Conservation (phyloP, 306 rosid genomes). For the Rosa lucieae region DNA sequence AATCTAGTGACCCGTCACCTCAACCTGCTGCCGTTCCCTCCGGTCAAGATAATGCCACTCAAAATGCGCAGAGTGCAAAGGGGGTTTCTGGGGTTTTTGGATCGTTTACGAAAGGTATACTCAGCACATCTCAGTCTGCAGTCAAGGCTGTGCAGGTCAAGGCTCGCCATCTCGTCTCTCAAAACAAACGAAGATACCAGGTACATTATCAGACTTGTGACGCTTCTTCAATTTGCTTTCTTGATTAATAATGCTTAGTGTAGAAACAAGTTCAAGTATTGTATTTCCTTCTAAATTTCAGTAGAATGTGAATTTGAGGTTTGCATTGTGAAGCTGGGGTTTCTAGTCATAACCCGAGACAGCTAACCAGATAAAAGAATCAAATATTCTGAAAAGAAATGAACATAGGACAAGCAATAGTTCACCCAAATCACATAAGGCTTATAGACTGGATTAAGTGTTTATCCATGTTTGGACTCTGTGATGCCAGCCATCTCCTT, state of each 20-base stretch:
- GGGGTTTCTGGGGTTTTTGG: constrained; percentile 49
- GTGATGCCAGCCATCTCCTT: background rate
- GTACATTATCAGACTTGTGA: constrained; percentile 31
- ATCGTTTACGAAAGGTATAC: constrained; percentile 68
- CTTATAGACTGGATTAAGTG: background rate
- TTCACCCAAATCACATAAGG: background rate
- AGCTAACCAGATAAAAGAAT: background rate
- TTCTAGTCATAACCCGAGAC: background rate
- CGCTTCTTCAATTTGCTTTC: background rate
- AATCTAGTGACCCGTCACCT: constrained; percentile 32
- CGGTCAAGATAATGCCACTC: constrained; percentile 30
- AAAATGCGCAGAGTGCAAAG: constrained; percentile 22
- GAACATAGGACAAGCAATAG: background rate
- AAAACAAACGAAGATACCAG: constrained; percentile 91
- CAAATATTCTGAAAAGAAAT: background rate
- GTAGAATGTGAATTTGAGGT: background rate
- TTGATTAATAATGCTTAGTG: background rate
- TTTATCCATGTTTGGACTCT: too few species aligned
- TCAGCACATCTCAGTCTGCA: constrained; percentile 71
- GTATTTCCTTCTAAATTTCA: background rate
- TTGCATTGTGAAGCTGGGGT: background rate
- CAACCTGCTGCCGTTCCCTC: constrained; percentile 36
- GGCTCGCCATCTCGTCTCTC: constrained; percentile 93
- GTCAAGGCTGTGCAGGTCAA: constrained; percentile 91
- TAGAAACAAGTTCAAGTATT: background rate